A percentile compares a stretch with the other conserved stretches of the same genome.
phyloP scores from a whole-genome alignment of 2,329 filamentous ascomycete genomes.

The Aaosphaeria pasadenensis region DNA sequence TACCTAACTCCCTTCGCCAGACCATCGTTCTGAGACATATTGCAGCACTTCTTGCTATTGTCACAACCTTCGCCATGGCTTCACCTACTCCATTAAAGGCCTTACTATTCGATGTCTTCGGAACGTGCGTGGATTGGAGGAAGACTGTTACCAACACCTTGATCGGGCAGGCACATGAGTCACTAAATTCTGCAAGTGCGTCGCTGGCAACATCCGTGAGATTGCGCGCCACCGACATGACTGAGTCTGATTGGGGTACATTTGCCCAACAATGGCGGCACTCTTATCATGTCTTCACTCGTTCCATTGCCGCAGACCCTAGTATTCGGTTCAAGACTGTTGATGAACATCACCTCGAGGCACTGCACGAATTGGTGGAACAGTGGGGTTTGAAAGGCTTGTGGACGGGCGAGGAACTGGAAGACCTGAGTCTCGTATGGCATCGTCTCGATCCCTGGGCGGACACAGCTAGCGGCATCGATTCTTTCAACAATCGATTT shows the following conservation, averaged over 20 bases:
- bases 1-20: too few species aligned
- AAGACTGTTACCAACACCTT: slow-evolving; percentile 62
- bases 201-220: slow-evolving; percentile 49
- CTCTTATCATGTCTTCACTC: slow-evolving; percentile 62
- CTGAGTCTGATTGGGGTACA: slow-evolving; percentile 56
- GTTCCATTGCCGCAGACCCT: slow-evolving; percentile 47
- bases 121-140: slow-evolving; percentile 79
- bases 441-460: slow-evolving; percentile 69
- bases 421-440: slow-evolving; percentile 60
- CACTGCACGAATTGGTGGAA: slow-evolving; percentile 58
- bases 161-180: slow-evolving; percentile 44
- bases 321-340: slow-evolving; percentile 61
- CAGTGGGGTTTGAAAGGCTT: slow-evolving; percentile 56
- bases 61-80: slow-evolving; percentile 16
- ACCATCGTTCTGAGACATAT: too few species aligned
- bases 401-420: slow-evolving; percentile 48
- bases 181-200: slow-evolving; percentile 46
- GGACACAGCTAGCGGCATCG: slow-evolving; percentile 60
- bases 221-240: slow-evolving; percentile 50
- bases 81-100: slow-evolving; percentile 46
- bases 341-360: slow-evolving; percentile 67
- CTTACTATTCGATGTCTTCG: slow-evolving; percentile 74
- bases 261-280: slow-evolving; percentile 71
- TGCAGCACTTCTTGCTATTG: neutral
- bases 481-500: slow-evolving; percentile 51